Conservation (phyloP, 306 rosid genomes). For the Begonia fuchsioides region DNA sequence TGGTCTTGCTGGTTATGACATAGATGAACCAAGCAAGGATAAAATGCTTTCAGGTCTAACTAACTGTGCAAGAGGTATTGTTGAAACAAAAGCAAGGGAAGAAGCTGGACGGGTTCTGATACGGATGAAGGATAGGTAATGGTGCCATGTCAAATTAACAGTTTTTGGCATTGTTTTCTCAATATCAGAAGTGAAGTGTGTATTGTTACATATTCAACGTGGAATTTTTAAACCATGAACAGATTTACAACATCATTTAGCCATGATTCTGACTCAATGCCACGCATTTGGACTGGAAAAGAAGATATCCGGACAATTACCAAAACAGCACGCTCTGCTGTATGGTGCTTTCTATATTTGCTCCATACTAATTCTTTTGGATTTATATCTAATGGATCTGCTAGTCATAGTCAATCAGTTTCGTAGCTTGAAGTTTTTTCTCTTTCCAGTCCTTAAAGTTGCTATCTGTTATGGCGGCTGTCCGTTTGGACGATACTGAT, state of each 20-base stretch:
- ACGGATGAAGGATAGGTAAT: constrained; percentile 84
- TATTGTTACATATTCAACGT: not conserved
- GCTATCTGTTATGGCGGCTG: too few species aligned
- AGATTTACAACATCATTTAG: constrained; percentile 76
- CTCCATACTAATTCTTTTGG: not conserved
- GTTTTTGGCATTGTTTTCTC: constrained; percentile 4
- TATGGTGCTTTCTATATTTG: constrained; percentile 9
- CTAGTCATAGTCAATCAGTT: not conserved
- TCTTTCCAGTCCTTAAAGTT: too few species aligned
- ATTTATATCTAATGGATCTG: not conserved
- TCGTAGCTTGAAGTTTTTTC: not conserved
- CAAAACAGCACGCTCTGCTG: constrained; percentile 58
- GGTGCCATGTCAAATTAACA: not conserved
- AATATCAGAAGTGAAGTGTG: not conserved
- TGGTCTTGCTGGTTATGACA: constrained; percentile 52
- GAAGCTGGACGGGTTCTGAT: constrained; percentile 69
- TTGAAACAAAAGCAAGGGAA: constrained; percentile 66
- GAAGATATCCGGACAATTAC: constrained; percentile 78
- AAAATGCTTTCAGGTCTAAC: constrained; percentile 36
- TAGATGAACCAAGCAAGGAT: constrained; percentile 39
- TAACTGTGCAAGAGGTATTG: constrained; percentile 55
- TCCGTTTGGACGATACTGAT: too few species aligned
- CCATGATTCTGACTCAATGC: constrained; percentile 74
- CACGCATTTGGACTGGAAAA: constrained; percentile 82
- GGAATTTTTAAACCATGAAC: constrained; percentile 2